A percentile compares a stretch with the other conserved stretches of the same genome.
phyloP scores from a whole-genome alignment of 2,329 filamentous ascomycete genomes.

The Aspergillus sp. region DNA sequence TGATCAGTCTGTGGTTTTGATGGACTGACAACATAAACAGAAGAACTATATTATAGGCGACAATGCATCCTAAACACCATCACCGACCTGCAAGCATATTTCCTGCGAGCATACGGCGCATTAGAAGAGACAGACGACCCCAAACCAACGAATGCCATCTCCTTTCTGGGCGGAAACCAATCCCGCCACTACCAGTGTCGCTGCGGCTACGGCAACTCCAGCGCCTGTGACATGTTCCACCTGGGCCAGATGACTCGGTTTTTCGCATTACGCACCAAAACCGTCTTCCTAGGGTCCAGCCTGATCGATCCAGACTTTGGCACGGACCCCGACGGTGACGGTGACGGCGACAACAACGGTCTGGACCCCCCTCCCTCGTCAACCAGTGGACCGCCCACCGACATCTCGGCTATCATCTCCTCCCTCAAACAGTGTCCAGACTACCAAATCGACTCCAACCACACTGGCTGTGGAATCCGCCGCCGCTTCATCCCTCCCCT shows the following conservation, averaged over 20 bases:
- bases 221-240: constrained; percentile 45
- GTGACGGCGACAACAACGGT: constrained; percentile 12
- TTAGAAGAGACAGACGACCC: constrained; percentile 26
- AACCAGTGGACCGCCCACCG: constrained; percentile 19
- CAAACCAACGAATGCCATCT: constrained; percentile 13
- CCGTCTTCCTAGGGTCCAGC: constrained; percentile 42
- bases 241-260: constrained; percentile 47
- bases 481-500: constrained; percentile 41
- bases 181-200: constrained; percentile 40
- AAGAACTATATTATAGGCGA: constrained; percentile 44
- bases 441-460: constrained; percentile 44
- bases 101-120: constrained; percentile 42
- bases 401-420: constrained; percentile 35
- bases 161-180: constrained; percentile 16
- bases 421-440: constrained; percentile 42
- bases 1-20: not conserved
- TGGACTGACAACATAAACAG: constrained; percentile 21
- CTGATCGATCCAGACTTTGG: constrained; percentile 36
- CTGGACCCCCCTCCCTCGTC: not conserved
- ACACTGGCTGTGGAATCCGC: constrained; percentile 42
- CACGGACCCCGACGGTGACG: constrained; percentile 15
- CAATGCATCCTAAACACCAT: constrained; percentile 44
- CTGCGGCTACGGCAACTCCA: constrained; percentile 41
- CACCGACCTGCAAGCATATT: constrained; percentile 42
- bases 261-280: constrained; percentile 41